Evolutionary conservation across 2,329 filamentous ascomycete species (phyloP), one percentile per base, ranked within the genome.

Genomic region (Colletotrichum paranaense): DNA sequence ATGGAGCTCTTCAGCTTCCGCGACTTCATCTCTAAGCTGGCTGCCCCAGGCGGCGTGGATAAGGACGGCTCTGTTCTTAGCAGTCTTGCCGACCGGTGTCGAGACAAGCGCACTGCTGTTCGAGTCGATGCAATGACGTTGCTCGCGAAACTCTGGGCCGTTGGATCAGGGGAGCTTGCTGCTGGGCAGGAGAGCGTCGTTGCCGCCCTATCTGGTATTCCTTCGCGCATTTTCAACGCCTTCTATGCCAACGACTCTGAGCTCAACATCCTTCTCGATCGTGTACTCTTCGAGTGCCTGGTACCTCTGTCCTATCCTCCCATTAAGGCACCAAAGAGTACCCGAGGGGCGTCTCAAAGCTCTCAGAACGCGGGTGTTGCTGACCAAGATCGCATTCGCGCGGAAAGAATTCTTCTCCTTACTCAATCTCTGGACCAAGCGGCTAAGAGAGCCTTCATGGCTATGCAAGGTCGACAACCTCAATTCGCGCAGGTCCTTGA

Each of bases 201-300:
- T 14, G 86, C 90, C 11, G 89, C 96, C n/a, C 86, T 99, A 14
- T 93, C 92, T 7, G 92, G 92, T 28, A 95, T 97, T 52, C 96
- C 97, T 2, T 93, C 93, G 1, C 93, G 91, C 74, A 95, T 99
- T 57, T 91, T 98, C 75, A 95, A 95, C 79, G 92, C 93, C 0
- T 95, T 93, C 78, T 99, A 98, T 81, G 93, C 95, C 73, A 98
- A 98, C 79, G 95, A 98, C 80, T 85, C 87, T 1, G 95, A 98
- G 75, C 90, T 98, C 65, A 97, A 97, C 78, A 89, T 95, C 24
- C 87, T 97, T 49, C 88, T 98, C 24, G 95, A 98, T 77, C 91
- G 92, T 66, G 94, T 96, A 38, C 87, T 97, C 74, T 97, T 93
- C 79, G 96, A 98, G 78, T 94, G 91, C 58, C 88, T 99, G 11